Evolutionary conservation across 2,329 filamentous ascomycete genomes (phyloP).

Genomic region (Claviceps sp.): DNA sequence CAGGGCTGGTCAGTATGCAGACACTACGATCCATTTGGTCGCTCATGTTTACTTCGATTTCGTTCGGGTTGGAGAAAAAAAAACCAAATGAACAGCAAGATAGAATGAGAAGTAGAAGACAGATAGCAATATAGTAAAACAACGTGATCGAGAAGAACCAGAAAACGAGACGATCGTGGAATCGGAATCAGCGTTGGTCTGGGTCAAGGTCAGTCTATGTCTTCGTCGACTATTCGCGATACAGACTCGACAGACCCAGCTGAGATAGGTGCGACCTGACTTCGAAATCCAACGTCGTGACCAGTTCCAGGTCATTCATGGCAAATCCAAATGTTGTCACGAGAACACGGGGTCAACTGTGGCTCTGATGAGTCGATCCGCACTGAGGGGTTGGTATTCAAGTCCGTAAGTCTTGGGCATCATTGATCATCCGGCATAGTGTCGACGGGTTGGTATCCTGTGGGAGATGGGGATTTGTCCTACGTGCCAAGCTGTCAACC

Average conservation of each 20-base stretch:
- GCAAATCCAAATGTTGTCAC: not conserved
- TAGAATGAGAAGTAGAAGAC: conserved; percentile 8
- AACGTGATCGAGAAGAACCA: conserved; percentile 8
- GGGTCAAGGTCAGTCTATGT: conserved; percentile 14
- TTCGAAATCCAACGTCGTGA: no score
- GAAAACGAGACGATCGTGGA: conserved; percentile 16
- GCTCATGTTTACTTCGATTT: not conserved
- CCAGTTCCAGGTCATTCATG: not conserved
- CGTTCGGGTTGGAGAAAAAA: conserved; percentile 11
- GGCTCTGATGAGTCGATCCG: not conserved
- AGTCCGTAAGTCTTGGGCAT: not conserved
- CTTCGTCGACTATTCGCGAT: conserved; percentile 6
- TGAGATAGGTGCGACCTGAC: not conserved
- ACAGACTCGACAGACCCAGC: conserved; percentile 15
- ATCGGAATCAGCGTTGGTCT: conserved; percentile 46
- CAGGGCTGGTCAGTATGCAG: conserved; percentile 44
- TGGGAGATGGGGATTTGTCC: not conserved
- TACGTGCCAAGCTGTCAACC: not conserved
- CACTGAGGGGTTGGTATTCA: not conserved
- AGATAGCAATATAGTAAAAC: not conserved
- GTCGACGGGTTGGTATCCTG: not conserved
- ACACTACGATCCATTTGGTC: conserved; percentile 21
- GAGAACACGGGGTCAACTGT: not conserved
- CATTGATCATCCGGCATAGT: not conserved
- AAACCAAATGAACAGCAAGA: not conserved